Conservation (phyloP, 176 grass and related monocot species). For the Poa pratensis region DNA sequence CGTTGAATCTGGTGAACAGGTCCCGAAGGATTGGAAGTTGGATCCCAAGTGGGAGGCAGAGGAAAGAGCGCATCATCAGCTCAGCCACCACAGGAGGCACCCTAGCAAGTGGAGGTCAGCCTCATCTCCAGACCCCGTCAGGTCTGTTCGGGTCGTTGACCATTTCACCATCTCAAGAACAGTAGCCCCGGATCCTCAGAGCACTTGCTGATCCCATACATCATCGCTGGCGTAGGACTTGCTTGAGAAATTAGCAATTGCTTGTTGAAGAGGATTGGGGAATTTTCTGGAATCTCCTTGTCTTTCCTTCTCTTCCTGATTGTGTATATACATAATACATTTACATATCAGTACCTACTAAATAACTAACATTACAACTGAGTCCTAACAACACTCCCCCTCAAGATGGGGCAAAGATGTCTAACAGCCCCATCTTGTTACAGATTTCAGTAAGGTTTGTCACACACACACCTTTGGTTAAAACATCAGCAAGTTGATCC, state of each 20-base stretch:
- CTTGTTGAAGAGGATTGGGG: background rate
- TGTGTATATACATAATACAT: too few relatives aligned
- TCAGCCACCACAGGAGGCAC: conserved; percentile 65
- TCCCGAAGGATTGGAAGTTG: conserved; percentile 93
- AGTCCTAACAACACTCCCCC: too few relatives aligned
- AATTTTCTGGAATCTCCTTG: too few relatives aligned
- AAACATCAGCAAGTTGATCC: too few relatives aligned
- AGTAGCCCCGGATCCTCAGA: conserved; percentile 29
- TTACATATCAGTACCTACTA: too few relatives aligned
- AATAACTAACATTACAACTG: too few relatives aligned
- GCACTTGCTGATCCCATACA: conserved; percentile 27
- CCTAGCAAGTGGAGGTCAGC: conserved; percentile 94
- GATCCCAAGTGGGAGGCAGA: conserved; percentile 89
- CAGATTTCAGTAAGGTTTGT: too few relatives aligned
- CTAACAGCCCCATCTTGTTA: too few relatives aligned
- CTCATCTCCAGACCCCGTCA: conserved; percentile 73
- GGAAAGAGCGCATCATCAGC: conserved; percentile 55
- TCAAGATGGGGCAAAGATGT: too few relatives aligned
- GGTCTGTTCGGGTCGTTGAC: conserved; percentile 70
- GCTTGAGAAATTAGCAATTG: background rate
- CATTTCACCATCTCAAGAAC: conserved; percentile 78
- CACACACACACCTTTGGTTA: too few relatives aligned
- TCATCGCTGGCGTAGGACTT: background rate
- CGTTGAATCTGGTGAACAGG: conserved; percentile 49
- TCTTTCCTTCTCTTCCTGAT: too few relatives aligned